Evolutionary conservation across 495 filamentous ascomycete species (phyloP), one percentile per base, ranked within the genome.

Genomic region (Penicillium atrosanguineum): DNA sequence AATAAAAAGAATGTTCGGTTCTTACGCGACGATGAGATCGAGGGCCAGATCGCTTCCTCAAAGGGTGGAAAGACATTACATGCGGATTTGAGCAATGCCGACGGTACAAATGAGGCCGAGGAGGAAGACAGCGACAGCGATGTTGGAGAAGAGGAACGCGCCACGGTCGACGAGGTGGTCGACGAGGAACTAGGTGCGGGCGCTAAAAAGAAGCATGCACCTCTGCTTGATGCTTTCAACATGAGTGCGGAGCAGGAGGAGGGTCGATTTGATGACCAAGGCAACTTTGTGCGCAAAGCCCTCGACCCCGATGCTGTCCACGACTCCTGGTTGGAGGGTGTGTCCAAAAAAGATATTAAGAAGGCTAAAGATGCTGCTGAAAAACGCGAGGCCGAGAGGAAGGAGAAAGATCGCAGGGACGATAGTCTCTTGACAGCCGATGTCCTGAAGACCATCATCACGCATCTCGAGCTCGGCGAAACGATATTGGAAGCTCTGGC

Each of bases 161-260:
- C 85, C 5, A 86, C 80, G 46, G 75, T 83, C 43, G 85, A 87
- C 50, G 82, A 81, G 16, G 87, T 83, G 3, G 60, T 95, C 5
- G 92, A 95, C 60, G 86, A 90, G 44, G 94, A 97, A 67, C 72
- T 98, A 28, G 95, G 95, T 2, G 85, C 88, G 3, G 95, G 94
- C 7, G 86, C 85, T 1, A 86, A 91, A 59, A 97, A 97, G 70
- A 91, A 88, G 65, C 90, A 95, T 67, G 95, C 95, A 15, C 94
- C 94, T n/a, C 86, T 94, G 60, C 78, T 97, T 23, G 94, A 97
- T 70, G 94, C 91, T 0, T 98, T 98, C 79, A 96, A 98, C 63
- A 91, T 98, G 83, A 83, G 80, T 44, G 72, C 78, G 6, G 94
- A 98, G 69, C 85, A 91, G 63, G 95, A 98, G 67, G 94, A 97